Conservation (phyloP, 2,329 filamentous ascomycete species). For the Pseudogymnoascus sp. region DNA sequence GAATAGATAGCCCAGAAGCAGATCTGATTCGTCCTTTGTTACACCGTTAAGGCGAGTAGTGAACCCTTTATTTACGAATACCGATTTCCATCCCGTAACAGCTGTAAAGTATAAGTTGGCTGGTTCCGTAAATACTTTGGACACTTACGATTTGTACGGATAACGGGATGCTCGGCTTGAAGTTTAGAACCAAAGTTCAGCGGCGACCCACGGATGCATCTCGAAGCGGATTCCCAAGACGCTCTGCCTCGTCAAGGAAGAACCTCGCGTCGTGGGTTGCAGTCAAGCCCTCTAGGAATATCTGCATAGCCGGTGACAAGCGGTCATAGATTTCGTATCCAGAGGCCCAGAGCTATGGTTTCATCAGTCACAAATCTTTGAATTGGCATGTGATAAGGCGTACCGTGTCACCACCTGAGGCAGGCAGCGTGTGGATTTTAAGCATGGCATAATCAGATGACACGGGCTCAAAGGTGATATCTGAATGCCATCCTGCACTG, state of each 20-base stretch:
- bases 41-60: slow-evolving; percentile 47
- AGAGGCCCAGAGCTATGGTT: slow-evolving; percentile 36
- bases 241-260: slow-evolving; percentile 41
- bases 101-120: slow-evolving; percentile 19
- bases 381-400: background rate
- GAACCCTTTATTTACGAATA: slow-evolving; percentile 40
- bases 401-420: slow-evolving; percentile 36
- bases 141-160: slow-evolving; percentile 45
- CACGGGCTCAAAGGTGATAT: slow-evolving; percentile 45
- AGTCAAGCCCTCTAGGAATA: slow-evolving; percentile 40
- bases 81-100: slow-evolving; percentile 46
- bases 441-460: slow-evolving; percentile 46
- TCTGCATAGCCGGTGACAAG: slow-evolving; percentile 39
- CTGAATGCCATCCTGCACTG: slow-evolving; percentile 41
- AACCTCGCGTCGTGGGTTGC: slow-evolving; percentile 41
- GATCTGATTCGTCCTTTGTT: slow-evolving; percentile 44
- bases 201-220: slow-evolving; percentile 41
- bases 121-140: background rate
- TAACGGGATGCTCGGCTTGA: slow-evolving; percentile 35
- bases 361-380: slow-evolving; percentile 9
- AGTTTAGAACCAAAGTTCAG: slow-evolving; percentile 47
- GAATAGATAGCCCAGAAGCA: slow-evolving; percentile 26
- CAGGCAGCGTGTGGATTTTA: slow-evolving; percentile 39
- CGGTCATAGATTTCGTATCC: slow-evolving; percentile 47
- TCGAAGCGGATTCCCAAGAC: slow-evolving; percentile 32